Evolutionary conservation across 495 filamentous ascomycete genomes (phyloP).

Genomic region (Penicillium samsonianum): DNA sequence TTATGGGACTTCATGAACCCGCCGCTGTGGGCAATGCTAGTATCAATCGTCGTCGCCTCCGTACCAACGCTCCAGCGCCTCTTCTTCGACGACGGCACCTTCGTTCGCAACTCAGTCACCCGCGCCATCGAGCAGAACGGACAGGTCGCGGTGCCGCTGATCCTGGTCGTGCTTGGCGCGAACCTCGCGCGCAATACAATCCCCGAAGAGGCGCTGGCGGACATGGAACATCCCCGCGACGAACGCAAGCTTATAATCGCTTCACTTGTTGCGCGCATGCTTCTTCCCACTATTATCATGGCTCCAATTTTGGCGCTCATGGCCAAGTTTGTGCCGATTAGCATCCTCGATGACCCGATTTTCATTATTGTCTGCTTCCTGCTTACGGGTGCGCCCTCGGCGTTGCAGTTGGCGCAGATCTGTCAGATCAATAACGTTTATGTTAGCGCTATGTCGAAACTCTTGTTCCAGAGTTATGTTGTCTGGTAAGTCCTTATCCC

Average conservation of each 20-base stretch:
- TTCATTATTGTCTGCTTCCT: constrained; percentile 98
- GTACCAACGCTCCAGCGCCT: constrained; percentile 78
- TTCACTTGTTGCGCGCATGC: constrained; percentile 83
- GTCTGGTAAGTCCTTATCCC: constrained; percentile 67
- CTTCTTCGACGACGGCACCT: constrained; percentile 89
- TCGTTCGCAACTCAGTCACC: constrained; percentile 90
- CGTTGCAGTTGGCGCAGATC: constrained; percentile 93
- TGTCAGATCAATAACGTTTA: constrained; percentile 98
- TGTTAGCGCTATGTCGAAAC: constrained; percentile 86
- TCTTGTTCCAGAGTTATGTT: constrained; percentile 97
- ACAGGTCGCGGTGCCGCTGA: constrained; percentile 90
- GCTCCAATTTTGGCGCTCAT: constrained; percentile 86
- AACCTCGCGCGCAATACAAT: constrained; percentile 82
- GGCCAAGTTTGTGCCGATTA: constrained; percentile 89
- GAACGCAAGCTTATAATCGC: constrained; percentile 82
- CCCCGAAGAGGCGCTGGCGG: constrained; percentile 55
- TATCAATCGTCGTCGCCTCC: constrained; percentile 84
- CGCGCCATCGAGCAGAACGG: constrained; percentile 82
- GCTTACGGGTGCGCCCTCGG: constrained; percentile 90
- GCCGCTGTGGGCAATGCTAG: constrained; percentile 94
- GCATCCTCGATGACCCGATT: constrained; percentile 95
- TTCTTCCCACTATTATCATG: constrained; percentile 90
- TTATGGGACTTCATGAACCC: constrained; percentile 97
- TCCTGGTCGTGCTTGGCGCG: constrained; percentile 93
- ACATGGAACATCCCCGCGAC: constrained; percentile 61